Conservation (phyloP, 257 asterid genomes). For the Cordia subcordata region DNA sequence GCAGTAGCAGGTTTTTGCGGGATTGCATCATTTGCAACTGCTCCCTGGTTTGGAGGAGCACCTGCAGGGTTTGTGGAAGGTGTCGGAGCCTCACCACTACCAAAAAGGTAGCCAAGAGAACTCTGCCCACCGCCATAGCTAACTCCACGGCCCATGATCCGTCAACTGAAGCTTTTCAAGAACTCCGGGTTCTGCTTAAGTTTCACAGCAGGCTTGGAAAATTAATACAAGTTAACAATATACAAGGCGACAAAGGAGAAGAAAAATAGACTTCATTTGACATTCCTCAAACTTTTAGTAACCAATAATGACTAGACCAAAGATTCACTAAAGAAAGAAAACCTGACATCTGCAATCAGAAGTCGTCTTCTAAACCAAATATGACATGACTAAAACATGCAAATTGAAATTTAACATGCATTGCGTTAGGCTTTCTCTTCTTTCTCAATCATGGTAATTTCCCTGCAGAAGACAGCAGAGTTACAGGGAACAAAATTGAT, state of each 20-base stretch:
- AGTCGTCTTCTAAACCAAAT: too few species aligned
- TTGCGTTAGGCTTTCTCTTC: too few species aligned
- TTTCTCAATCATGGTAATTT: too few species aligned
- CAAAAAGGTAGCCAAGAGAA: conserved; percentile 83
- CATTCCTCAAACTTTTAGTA: too few species aligned
- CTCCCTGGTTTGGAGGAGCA: conserved; percentile 38
- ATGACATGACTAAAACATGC: too few species aligned
- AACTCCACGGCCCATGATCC: conserved; percentile 77
- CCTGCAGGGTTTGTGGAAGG: conserved; percentile 37
- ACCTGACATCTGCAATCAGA: too few species aligned
- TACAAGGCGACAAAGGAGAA: background rate
- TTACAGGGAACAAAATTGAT: too few species aligned
- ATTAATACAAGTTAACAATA: background rate
- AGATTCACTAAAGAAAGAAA: too few species aligned
- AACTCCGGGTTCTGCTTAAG: background rate
- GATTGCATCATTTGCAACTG: conserved; percentile 25
- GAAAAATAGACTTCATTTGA: too few species aligned
- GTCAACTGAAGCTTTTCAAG: conserved; percentile 1
- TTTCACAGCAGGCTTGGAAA: background rate
- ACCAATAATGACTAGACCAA: background rate
- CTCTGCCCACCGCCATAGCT: conserved; percentile 93
- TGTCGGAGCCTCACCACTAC: conserved; percentile 62
- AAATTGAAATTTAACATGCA: too few species aligned
- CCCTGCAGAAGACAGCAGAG: too few species aligned
- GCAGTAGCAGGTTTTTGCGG: conserved; percentile 40